Evolutionary conservation across 2,329 filamentous ascomycete species (phyloP), one percentile per base, ranked within the genome.

Genomic region (Aspergillus clavatus): DNA sequence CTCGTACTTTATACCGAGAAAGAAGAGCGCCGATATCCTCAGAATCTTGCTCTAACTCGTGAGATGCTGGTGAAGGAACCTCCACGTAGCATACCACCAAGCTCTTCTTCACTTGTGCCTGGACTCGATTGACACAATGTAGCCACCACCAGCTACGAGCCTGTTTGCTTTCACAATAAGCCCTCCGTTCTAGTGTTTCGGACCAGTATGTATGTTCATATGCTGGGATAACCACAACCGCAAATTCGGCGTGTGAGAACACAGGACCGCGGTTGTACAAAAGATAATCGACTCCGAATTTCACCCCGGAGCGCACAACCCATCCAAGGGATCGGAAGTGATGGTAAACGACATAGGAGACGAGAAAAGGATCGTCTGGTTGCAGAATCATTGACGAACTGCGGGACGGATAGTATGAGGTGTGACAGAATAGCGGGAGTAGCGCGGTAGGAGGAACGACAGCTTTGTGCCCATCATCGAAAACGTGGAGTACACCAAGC

Each of bases 261-360:
- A 93, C 91, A 0, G 93, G 93, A 0, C 93, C 93, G 16, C 89
- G 84, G 45, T 89, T 84, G 69, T 98, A 98, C 6, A 98, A 78
- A n/a, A 98, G 73, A 73, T 88, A 96, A 66, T 98, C 93, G 7
- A 89, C 87, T 18, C 87, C 88, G 58, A 98, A 98, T 62, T 98
- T 98, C 63, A 95, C 84, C 27, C 93, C 94, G 4, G 87, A 83
- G 11, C 94, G 84, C 0, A 94, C 86, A 1, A 96, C 88, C 91
- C 93, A 98, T 19, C 93, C 93, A 0, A 97, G 76, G 0, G 89
- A 95, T 28, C 93, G 85, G 71, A 95, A 98, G 65, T 98, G 91
- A 63, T 98, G 93, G 65, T 95, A 98, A 14, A 88, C 88, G 10
- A 82, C 83, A 60, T 97, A 98, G 46, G 88, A 84, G 1, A 95